phyloP scores from a whole-genome alignment of 2,329 filamentous ascomycete species.

The Ophiosphaerella herpotricha region DNA sequence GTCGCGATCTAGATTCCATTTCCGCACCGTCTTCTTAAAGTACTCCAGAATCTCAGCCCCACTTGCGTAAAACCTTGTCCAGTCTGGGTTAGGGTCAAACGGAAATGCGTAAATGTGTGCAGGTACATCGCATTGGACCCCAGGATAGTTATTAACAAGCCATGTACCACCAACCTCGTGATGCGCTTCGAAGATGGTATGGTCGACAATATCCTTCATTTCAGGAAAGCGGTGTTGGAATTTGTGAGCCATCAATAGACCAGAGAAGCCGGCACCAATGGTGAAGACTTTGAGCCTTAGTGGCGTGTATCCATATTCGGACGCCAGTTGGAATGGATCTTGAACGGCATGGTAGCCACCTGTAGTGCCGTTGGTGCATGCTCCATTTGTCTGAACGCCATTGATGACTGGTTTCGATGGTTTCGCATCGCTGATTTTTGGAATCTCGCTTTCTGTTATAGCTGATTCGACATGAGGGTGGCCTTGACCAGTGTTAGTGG shows the following conservation, averaged over 20 bases:
- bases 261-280: slow-evolving; percentile 42
- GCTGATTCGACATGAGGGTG: slow-evolving; percentile 1
- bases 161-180: slow-evolving; percentile 45
- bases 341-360: slow-evolving; percentile 2
- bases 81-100: slow-evolving; percentile 49
- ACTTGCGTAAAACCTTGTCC: slow-evolving; percentile 46
- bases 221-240: slow-evolving; percentile 38
- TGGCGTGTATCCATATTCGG: slow-evolving; percentile 22
- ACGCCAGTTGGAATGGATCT: slow-evolving; percentile 24
- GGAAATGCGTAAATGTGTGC: slow-evolving; percentile 39
- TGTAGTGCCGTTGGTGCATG: neutral
- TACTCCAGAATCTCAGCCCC: slow-evolving; percentile 49
- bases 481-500: slow-evolving; percentile 2
- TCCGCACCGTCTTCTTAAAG: slow-evolving; percentile 42
- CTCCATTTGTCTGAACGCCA: slow-evolving; percentile 7
- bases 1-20: slow-evolving; percentile 45
- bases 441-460: slow-evolving; percentile 14
- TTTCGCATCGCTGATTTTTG: slow-evolving; percentile 10
- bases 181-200: slow-evolving; percentile 33
- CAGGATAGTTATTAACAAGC: slow-evolving; percentile 9
- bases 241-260: slow-evolving; percentile 41
- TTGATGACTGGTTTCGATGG: slow-evolving; percentile 9
- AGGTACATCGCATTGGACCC: slow-evolving; percentile 31
- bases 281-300: slow-evolving; percentile 27
- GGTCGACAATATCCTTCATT: slow-evolving; percentile 28